Evolutionary conservation across 495 filamentous ascomycete genomes (phyloP).

Genomic region (Bryoglossum gracile): DNA sequence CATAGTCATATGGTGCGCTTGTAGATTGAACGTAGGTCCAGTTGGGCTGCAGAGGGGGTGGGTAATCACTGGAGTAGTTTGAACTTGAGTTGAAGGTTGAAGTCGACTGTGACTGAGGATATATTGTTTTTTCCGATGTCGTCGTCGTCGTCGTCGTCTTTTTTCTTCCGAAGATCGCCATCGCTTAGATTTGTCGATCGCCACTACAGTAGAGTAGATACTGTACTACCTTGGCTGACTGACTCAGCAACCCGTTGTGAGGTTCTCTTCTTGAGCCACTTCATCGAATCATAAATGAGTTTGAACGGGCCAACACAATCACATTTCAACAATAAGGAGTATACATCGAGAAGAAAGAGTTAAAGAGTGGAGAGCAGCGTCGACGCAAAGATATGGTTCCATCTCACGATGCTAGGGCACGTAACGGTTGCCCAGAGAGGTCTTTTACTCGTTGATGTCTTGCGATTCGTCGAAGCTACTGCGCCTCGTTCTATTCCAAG

Average conservation of each 20-base stretch:
- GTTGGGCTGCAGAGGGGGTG: conserved; percentile 18
- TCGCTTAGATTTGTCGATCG: conserved; percentile 24
- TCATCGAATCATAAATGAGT: neutral
- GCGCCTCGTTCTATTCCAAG: conserved; percentile 16
- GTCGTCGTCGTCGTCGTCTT: conserved; percentile 32
- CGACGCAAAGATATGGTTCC: conserved; percentile 4
- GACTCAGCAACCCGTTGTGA: neutral
- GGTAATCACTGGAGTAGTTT: conserved; percentile 17
- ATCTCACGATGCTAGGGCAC: neutral
- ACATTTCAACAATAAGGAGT: neutral
- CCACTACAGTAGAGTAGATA: too few relatives aligned
- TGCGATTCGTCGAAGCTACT: conserved; percentile 13
- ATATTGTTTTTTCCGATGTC: conserved; percentile 17
- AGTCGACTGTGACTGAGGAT: conserved; percentile 11
- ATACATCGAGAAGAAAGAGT: neutral
- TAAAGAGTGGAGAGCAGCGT: neutral
- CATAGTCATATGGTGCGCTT: conserved; percentile 4
- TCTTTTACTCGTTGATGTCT: neutral
- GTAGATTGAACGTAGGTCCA: conserved; percentile 6
- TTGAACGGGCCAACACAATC: neutral
- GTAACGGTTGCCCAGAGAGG: neutral
- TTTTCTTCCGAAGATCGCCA: conserved; percentile 40
- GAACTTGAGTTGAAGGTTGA: conserved; percentile 17
- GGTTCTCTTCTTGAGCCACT: neutral
- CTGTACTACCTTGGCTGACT: neutral